These are phyloP conservation scores for Crotalaria pallida DNA, from an alignment of 306 rosid genomes.

Conservation along the genomic window DNA sequence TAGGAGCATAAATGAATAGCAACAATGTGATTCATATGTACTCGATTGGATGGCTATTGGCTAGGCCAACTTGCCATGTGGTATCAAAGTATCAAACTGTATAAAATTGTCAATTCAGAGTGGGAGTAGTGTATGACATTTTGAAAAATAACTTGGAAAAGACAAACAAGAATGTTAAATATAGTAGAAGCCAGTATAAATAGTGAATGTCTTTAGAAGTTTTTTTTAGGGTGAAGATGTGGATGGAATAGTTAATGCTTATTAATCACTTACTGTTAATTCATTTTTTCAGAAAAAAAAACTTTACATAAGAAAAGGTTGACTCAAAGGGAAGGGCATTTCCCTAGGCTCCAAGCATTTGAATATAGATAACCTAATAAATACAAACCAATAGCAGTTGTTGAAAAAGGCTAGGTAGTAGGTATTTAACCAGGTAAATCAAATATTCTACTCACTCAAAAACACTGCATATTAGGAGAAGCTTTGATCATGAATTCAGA, in stretches of 20 bases:
- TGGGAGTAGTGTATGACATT: neutral
- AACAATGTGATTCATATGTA: constrained; percentile 12
- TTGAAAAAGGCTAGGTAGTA: no score
- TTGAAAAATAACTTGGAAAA: neutral
- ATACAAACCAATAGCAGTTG: no score
- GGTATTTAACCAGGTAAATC: no score
- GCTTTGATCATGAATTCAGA: no score
- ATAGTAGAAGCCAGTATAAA: neutral
- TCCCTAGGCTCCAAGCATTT: no score
- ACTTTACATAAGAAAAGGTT: no score
- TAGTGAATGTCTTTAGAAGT: neutral
- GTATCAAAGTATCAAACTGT: neutral
- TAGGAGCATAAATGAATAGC: constrained; percentile 9
- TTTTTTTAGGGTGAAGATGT: neutral
- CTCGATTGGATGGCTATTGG: constrained; percentile 19
- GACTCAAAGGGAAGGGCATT: no score
- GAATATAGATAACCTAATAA: no score
- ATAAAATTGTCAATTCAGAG: neutral
- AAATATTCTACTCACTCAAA: no score
- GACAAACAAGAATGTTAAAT: neutral
- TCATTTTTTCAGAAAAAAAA: no score
- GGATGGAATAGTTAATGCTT: neutral
- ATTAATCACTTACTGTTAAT: neutral
- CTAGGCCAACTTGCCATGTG: neutral
- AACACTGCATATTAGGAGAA: no score